Base-by-base conservation (phyloP, 2,329 filamentous ascomycete genomes). In the Verticillium isaacii region DNA sequence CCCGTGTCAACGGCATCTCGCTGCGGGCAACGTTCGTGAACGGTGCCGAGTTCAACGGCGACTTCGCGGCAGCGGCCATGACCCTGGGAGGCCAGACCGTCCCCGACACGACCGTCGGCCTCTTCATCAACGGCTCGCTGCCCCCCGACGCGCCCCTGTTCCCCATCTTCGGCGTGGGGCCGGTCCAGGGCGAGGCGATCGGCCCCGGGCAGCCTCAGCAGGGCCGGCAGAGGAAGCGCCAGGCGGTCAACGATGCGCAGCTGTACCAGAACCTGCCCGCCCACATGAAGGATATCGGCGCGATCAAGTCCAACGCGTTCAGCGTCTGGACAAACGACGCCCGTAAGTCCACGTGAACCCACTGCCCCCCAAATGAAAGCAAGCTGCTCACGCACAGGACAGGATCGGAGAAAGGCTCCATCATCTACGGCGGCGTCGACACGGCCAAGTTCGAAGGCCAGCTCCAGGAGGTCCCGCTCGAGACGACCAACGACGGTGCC, bases 401-500 rank as follows among this genome's bases (percentile, higher is more conserved):
- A 61, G 54, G 34, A 29, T 50, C 56, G 5, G 39, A 57, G n/a
- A 58, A 60, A 19, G 62, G 60, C 19, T 58, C 56, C 1, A 34
- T 63, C 57, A 41, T 59, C 17, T 63, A 62, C 23, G 62, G 62
- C 5, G 62, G 60, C 23, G 56, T 63, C 15, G 62, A 63, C 29
- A 61, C 62, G 2, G 62, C 60, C 34, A 58, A 61, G 36, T 61
- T 62, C 55, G 60, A 61, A 2, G 62, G 60, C 37, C 36, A 58
- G 14, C 52, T 63, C n/a, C 60, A 59, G 7, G 45, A 56, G 8
- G 17, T 63, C 2, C 60, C 54, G 7, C 8, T 52, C 9, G 45
- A 52, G 19, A 9, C 23, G n/a, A 45, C 19, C 4, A 12, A 23
- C 7, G 32, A 37, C 17, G 50, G 36, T 41, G 25, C 37, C 0